Percentiles rank a stretch among this genome's conserved stretches.
These are phyloP conservation scores for Murraya paniculata DNA, from an alignment of 345 rosid genomes.

Conservation along the genomic window DNA sequence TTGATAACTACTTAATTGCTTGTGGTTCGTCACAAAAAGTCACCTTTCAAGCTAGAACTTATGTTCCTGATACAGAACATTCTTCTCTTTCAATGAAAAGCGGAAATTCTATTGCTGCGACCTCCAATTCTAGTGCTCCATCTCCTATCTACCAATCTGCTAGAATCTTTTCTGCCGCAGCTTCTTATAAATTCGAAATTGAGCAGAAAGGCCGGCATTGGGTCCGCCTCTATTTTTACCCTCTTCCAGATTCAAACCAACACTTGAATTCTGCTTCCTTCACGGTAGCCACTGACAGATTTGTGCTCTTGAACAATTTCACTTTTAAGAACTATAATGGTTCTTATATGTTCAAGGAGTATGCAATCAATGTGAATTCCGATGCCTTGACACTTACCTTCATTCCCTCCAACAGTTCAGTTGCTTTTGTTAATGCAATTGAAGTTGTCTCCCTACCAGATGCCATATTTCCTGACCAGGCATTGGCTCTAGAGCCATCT, in stretches of 20 bases:
- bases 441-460: constrained; percentile 90
- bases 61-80: constrained; percentile 69
- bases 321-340: constrained; percentile 61
- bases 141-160: constrained; percentile 73
- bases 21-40: constrained; percentile 82
- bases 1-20: constrained; percentile 74
- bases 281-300: constrained; percentile 67
- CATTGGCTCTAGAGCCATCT: constrained; percentile 60
- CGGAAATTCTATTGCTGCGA: constrained; percentile 47
- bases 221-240: constrained; percentile 93
- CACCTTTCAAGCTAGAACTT: constrained; percentile 66
- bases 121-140: constrained; percentile 45
- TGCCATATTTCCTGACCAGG: constrained; percentile 71
- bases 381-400: constrained; percentile 58
- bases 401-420: constrained; percentile 71
- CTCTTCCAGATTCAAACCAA: constrained; percentile 48
- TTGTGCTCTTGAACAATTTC: constrained; percentile 86
- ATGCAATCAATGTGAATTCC: constrained; percentile 76
- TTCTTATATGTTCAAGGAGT: constrained; percentile 83
- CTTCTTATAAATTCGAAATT: constrained; percentile 74
- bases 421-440: constrained; percentile 84
- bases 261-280: constrained; percentile 58
- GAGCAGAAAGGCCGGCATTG: constrained; percentile 78
- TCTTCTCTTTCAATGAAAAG: constrained; percentile 50
- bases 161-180: constrained; percentile 65